These are phyloP conservation scores for Tylopilus balloui DNA, from an alignment of 768 basidiomycete genomes.

Conservation along the genomic window DNA sequence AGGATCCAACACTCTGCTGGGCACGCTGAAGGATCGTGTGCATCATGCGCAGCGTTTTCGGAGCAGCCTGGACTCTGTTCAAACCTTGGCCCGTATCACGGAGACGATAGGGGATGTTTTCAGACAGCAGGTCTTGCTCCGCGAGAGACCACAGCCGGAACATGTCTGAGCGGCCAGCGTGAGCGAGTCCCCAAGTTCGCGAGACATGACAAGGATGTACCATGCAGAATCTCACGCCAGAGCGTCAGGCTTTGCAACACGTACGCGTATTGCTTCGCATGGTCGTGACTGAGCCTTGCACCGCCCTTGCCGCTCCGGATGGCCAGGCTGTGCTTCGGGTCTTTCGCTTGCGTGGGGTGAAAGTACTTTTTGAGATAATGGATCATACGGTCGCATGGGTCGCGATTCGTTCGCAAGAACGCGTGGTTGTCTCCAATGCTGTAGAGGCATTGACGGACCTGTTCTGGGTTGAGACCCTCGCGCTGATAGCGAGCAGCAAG, in stretches of 20 bases:
- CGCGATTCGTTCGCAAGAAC: conserved; percentile 80
- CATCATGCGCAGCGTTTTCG: conserved; percentile 90
- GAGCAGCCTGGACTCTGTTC: conserved; percentile 82
- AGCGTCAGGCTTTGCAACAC: conserved; percentile 83
- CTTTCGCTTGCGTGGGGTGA: conserved; percentile 65
- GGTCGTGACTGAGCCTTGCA: conserved; percentile 78
- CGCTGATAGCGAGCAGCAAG: conserved; percentile 62
- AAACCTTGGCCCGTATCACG: conserved; percentile 90
- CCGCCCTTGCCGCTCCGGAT: conserved; percentile 80
- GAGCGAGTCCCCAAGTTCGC: background rate
- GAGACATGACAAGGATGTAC: conserved; percentile 34
- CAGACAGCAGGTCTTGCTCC: conserved; percentile 77
- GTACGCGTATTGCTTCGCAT: conserved; percentile 80
- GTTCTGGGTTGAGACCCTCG: conserved; percentile 57
- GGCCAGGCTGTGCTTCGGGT: conserved; percentile 62
- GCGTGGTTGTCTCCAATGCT: conserved; percentile 90
- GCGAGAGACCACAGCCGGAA: conserved; percentile 82
- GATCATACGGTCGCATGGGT: conserved; percentile 87
- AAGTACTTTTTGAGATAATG: conserved; percentile 69
- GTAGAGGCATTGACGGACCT: conserved; percentile 73
- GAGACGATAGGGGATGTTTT: conserved; percentile 69
- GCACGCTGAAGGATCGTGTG: conserved; percentile 81
- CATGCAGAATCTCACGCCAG: conserved; percentile 83
- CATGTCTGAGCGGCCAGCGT: conserved; percentile 54
- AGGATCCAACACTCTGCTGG: conserved; percentile 72